Conservation (phyloP, 164 flowering plant genomes). For the Brasenia schreberi region DNA sequence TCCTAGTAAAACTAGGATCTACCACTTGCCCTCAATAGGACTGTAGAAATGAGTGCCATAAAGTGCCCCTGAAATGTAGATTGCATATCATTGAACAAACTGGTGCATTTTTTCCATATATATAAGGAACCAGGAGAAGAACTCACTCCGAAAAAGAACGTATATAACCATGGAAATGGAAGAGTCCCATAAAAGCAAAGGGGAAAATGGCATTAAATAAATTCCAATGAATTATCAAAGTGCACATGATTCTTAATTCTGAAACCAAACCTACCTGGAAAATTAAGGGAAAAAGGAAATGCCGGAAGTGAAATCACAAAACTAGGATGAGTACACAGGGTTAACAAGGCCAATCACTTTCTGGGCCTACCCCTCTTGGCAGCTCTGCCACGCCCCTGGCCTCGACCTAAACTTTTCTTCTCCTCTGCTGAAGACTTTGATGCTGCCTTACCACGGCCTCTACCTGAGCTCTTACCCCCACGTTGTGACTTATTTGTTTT, state of each 20-base stretch:
- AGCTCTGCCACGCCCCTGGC: slow-evolving; percentile 45
- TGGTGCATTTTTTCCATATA: too few relatives aligned
- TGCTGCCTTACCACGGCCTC: slow-evolving; percentile 39
- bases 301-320: not conserved
- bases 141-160: too few relatives aligned
- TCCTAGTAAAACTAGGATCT: too few relatives aligned
- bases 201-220: not conserved
- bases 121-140: too few relatives aligned
- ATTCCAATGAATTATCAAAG: not conserved
- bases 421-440: slow-evolving; percentile 13
- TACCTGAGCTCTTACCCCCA: slow-evolving; percentile 33
- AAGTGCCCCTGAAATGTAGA: too few relatives aligned
- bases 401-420: slow-evolving; percentile 32
- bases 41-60: too few relatives aligned
- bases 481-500: slow-evolving; percentile 11
- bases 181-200: not conserved
- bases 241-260: not conserved
- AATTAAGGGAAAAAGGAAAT: not conserved
- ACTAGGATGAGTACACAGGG: not conserved
- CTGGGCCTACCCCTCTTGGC: slow-evolving; percentile 31
- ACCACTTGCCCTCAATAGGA: too few relatives aligned
- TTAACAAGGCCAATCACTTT: not conserved
- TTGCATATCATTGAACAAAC: too few relatives aligned
- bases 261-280: not conserved
- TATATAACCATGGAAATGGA: not conserved